Base-by-base conservation (phyloP, 441 rosid species). In the Populus tomentosa region DNA sequence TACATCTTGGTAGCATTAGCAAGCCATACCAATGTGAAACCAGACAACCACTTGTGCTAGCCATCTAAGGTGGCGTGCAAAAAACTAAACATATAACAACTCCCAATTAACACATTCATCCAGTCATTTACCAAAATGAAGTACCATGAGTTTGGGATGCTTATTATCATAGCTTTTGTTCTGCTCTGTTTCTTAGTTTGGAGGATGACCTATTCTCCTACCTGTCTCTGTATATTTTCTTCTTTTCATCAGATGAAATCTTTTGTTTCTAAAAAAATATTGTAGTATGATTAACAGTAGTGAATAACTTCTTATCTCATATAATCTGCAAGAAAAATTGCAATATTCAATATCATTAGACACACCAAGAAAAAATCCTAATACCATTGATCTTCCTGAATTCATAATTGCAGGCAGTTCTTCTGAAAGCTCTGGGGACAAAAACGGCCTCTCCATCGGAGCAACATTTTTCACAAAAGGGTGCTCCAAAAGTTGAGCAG, bases 401-500 rank as follows among this genome's bases (percentile, higher is more conserved):
- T 81, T 88, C 30, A 86, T 74, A 68, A 85, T 84, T 56, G 80
- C 78, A 78, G 83, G 81, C 62, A 83, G 72, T 68, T 85, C 63
- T 62, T 89, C 93, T 20, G 77, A 69, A 59, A 82, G 79, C 76
- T 91, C 91, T 70, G 73, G 72, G 70, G 67, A 74, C 46, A 26
- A 26, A 77, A 89, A 81, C 59, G 92, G 85, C 73, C 91, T 90
- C 74, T 96, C 98, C 87, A 89, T 16, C 6, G 90, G 88, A 64
- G 94, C 84, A 5, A 86, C 88, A 80, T 85, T 79, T 79, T 87
- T 94, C 26, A 96, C 92, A 81, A 96, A 96, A 63, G 92, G 86
- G 64, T 96, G 99, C 38, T 90, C 93, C 80, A 96, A 89, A 75
- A 96, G 98, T 77, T 82, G 53, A 72, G 91, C 79, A 73, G 99